Conservation (phyloP, 1,139 yeast genomes). For the Geotrichum fermentans region DNA sequence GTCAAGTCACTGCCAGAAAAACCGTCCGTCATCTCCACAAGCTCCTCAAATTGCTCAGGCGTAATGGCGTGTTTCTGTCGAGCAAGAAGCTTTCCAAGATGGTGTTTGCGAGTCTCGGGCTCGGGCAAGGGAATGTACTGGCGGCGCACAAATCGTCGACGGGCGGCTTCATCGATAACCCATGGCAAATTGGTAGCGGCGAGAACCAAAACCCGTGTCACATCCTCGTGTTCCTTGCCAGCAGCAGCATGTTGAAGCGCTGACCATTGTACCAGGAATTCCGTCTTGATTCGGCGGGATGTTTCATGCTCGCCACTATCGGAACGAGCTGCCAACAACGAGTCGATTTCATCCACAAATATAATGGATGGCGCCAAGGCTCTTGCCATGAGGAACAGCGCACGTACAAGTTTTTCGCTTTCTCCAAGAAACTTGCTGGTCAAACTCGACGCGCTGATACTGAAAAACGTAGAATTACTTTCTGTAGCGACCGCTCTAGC, state of each 20-base stretch:
- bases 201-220: conserved; percentile 75
- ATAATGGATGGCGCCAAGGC: conserved; percentile 89
- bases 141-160: conserved; percentile 87
- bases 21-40: conserved; percentile 68
- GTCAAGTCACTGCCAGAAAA: conserved; percentile 94
- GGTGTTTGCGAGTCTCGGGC: conserved; percentile 69
- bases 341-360: conserved; percentile 94
- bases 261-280: conserved; percentile 93
- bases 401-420: conserved; percentile 87
- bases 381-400: conserved; percentile 78
- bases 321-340: conserved; percentile 74
- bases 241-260: conserved; percentile 92
- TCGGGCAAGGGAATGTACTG: conserved; percentile 96
- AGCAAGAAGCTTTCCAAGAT: conserved; percentile 61
- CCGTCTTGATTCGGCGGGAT: conserved; percentile 85
- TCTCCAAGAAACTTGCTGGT: conserved; percentile 89
- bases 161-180: conserved; percentile 97
- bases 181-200: conserved; percentile 98
- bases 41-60: conserved; percentile 55
- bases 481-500: conserved; percentile 98
- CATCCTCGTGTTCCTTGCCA: conserved; percentile 53
- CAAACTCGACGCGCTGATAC: conserved; percentile 85
- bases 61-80: conserved; percentile 67
- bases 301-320: conserved; percentile 89
- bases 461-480: conserved; percentile 90